phyloP scores from a whole-genome alignment of 257 asterid species.

The Lycium ferocissimum region DNA sequence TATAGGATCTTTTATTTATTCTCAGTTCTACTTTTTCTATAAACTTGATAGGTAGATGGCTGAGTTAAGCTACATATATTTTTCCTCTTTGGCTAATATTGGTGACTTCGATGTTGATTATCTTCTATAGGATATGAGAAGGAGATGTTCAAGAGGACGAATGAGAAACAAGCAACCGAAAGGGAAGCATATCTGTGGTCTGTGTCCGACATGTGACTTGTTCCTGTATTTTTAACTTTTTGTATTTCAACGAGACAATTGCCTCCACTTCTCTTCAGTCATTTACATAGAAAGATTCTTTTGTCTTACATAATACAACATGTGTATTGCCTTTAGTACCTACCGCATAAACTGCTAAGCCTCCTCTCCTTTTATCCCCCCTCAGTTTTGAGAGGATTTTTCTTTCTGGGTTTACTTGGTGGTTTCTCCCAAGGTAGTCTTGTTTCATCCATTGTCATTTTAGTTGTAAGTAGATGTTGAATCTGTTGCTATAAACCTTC shows the following conservation, averaged over 20 bases:
- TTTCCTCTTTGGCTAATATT: not conserved
- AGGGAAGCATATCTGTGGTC: constrained; percentile 87
- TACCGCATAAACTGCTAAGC: not conserved
- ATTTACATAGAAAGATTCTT: not conserved
- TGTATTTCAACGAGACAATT: not conserved
- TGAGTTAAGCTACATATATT: not conserved
- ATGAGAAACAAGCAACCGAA: constrained; percentile 78
- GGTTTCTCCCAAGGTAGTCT: too few species aligned
- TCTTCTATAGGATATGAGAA: constrained; percentile 67
- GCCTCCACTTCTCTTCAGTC: not conserved
- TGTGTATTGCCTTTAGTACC: not conserved
- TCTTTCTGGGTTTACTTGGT: not conserved
- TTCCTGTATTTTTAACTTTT: not conserved
- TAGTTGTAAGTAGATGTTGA: not conserved
- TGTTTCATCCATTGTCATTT: not conserved
- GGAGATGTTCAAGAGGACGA: constrained; percentile 63
- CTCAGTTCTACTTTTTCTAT: too few species aligned
- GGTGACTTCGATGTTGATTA: not conserved
- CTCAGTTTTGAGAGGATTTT: not conserved
- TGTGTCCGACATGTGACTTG: constrained; percentile 72
- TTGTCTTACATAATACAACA: not conserved
- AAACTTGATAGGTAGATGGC: not conserved
- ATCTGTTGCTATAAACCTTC: not conserved
- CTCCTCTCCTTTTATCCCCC: not conserved
- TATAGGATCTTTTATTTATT: constrained; percentile 30